Percentiles rank a stretch among this genome's conserved stretches.
Evolutionary conservation across 1,139 yeast species (phyloP).

Genomic region (Diutina scorzettiae): DNA sequence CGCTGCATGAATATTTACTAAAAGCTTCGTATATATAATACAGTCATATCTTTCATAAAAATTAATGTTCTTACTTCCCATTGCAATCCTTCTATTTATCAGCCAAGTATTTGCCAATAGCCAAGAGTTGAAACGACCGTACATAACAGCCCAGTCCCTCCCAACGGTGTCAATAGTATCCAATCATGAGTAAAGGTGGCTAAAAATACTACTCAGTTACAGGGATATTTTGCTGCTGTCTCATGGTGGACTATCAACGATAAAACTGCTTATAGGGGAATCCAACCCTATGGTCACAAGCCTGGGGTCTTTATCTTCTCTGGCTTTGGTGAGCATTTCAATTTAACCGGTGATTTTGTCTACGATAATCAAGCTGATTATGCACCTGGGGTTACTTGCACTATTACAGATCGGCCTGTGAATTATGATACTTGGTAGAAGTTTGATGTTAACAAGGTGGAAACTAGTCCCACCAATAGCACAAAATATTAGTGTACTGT

Average conservation of each 20-base stretch:
- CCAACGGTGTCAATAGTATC: not conserved
- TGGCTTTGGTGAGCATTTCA: not conserved
- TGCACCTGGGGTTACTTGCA: not conserved
- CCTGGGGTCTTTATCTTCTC: not conserved
- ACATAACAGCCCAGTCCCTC: too few relatives aligned
- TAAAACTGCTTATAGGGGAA: not conserved
- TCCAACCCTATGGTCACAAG: not conserved
- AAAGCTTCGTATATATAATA: too few relatives aligned
- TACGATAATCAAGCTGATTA: not conserved
- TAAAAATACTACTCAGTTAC: not conserved
- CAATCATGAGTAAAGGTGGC: not conserved
- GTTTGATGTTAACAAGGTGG: not conserved
- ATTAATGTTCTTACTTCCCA: too few relatives aligned
- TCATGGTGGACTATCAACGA: not conserved
- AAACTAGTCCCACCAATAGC: not conserved
- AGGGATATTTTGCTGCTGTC: not conserved
- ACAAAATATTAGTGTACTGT: not conserved
- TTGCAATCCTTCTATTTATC: too few relatives aligned
- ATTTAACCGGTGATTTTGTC: not conserved
- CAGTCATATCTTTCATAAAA: too few relatives aligned
- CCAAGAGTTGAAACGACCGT: too few relatives aligned
- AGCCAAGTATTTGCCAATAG: too few relatives aligned
- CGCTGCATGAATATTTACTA: too few relatives aligned
- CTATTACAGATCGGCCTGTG: not conserved
- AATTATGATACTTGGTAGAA: not conserved